Base-by-base conservation (phyloP, 148 eudicot species). In the Suaeda aralocaspica region DNA sequence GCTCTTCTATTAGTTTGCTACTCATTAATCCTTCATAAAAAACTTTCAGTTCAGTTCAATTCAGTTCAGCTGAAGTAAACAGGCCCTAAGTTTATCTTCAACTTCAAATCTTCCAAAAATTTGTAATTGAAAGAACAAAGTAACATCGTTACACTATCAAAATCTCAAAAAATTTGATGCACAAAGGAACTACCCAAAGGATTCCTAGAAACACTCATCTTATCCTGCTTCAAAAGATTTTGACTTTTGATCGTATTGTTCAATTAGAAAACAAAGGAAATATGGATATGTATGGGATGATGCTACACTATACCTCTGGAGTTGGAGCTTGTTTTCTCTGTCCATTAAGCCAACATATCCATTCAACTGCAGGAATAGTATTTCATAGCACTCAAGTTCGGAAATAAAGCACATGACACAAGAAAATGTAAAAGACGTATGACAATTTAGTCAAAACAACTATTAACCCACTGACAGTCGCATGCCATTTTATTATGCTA, bases 331-430 rank as follows among this genome's bases (percentile, higher is more conserved):
- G 81, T 77, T 87, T 90, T 24, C 98, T 87, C 79, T 93, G 98
- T 68, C 98, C 98, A 70, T 93, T 93, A 58, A 93, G 87, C 98
- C 98, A 93, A 74, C 95, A 88, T 82, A 93, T 90, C 98, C 98
- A 93, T 83, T 93, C 98, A 83, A 93, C 98, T 93, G 81, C 74
- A 81, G 49, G 49, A 52, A 60, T 62, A 50, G 65, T 24, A 49
- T 63, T 55, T 22, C 63, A 68, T 24, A 51, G 41, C 64, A 75
- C 44, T 52, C 56, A 55, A 56, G 46, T 59, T 64, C 26, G 65
- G 13, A 33, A 66, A 51, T 62, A 51, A 19, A 64, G n/a, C 22
- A 41, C 63, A 62, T 5, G n/a, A 24, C 15, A 42, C 42, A 72
- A 61, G 69, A 62, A 67, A 53, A n/a, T 52, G 18, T 21, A 21